Conservation (phyloP, 148 eudicot species). For the Amaranthus cruentus region DNA sequence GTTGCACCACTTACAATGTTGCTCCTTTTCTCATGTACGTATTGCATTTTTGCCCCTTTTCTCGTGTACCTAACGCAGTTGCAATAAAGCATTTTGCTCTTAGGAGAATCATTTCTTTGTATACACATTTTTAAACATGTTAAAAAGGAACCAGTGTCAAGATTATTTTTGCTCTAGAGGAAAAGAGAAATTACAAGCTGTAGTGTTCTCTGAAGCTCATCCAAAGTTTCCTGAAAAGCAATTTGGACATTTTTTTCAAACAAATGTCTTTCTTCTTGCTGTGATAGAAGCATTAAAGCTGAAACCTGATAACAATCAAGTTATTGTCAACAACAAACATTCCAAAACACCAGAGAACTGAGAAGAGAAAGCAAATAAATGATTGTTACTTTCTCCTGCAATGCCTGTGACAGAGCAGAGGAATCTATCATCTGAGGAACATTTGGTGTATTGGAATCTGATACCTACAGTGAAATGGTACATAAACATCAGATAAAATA, state of each 20-base stretch:
- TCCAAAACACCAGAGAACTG: background rate
- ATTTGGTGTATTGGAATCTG: constrained; percentile 26
- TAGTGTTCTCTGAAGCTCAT: constrained; percentile 83
- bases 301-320: constrained; percentile 52
- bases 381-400: constrained; percentile 81
- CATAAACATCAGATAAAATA: constrained; percentile 8
- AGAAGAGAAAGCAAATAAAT: constrained; percentile 14
- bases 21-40: too few species aligned
- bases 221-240: constrained; percentile 65
- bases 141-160: background rate
- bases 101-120: background rate
- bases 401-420: constrained; percentile 70
- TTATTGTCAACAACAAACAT: constrained; percentile 8
- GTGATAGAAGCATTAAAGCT: constrained; percentile 75
- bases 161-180: background rate
- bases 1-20: too few species aligned
- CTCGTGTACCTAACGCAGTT: background rate
- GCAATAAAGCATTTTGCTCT: background rate
- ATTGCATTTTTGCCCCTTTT: background rate
- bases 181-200: constrained; percentile 49
- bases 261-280: constrained; percentile 84
- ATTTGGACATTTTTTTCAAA: constrained; percentile 70
- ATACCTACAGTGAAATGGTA: constrained; percentile 26
- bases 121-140: background rate
- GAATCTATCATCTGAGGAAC: constrained; percentile 36